Percentiles rank a stretch among this genome's conserved stretches.
Conservation (phyloP, 805 yeast genomes). For the Danielia reshetovae region DNA sequence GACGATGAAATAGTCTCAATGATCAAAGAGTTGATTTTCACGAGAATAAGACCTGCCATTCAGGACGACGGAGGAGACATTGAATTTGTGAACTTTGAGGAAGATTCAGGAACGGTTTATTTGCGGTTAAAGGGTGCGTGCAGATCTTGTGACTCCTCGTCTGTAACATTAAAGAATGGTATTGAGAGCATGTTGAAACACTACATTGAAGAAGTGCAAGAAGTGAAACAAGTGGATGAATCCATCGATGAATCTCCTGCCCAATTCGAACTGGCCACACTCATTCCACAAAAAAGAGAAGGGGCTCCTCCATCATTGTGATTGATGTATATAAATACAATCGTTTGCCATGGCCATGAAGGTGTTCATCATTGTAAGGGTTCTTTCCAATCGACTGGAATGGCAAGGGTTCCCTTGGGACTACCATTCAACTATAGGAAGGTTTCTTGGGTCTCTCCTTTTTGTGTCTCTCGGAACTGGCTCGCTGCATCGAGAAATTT, state of each 20-base stretch:
- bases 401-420: no score
- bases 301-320: conserved; percentile 16
- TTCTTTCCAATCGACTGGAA: no score
- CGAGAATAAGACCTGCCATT: conserved; percentile 68
- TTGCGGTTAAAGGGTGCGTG: conserved; percentile 67
- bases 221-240: conserved; percentile 51
- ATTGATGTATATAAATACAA: conserved; percentile 1
- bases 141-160: conserved; percentile 65
- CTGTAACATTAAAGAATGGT: conserved; percentile 64
- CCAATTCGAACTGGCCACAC: conserved; percentile 20
- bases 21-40: conserved; percentile 66
- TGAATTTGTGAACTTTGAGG: conserved; percentile 56
- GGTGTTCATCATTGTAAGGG: neutral
- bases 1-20: conserved; percentile 65
- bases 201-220: conserved; percentile 63
- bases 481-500: no score
- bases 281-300: conserved; percentile 26
- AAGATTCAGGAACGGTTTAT: conserved; percentile 53
- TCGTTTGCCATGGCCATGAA: neutral
- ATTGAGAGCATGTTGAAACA: conserved; percentile 69
- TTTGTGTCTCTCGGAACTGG: no score
- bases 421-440: no score
- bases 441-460: no score
- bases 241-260: conserved; percentile 17
- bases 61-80: conserved; percentile 78